Evolutionary conservation across 768 basidiomycete genomes (phyloP), one percentile per base, ranked within the genome.

Genomic region (Tephrocybe sp.): DNA sequence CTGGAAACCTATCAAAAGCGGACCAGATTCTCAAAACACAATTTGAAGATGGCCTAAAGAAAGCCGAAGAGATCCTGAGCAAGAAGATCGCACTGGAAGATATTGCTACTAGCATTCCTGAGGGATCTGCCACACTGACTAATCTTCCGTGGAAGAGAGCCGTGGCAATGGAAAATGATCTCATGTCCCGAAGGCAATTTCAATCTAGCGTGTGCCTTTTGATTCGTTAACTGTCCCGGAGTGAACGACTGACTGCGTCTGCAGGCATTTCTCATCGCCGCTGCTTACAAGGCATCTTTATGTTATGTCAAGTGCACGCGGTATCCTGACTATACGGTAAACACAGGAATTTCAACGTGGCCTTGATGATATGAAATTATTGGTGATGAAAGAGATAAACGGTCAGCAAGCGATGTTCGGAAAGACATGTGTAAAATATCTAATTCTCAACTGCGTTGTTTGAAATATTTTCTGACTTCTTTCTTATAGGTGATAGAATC

Each of bases 21-120:
- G 65, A 77, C 25, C 52, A 62, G 52, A 61, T 56, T 28, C 70
- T 75, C 38, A 68, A 66, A 40, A 53, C 56, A 1, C 71, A 74
- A 52, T 74, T 72, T 44, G 47, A 60, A 7, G 59, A 59, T 0
- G 60, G 62, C 9, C 49, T 72, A 8, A 56, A 63, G 28, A 63
- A 64, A 31, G 62, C 63, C 6, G 49, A 63, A 46, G 49, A 41
- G 11, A 52, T 26, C 18, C 26, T 28, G 22, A 27, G 22, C 18
- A 21, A 19, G 18, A 13, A n/a, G 9, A 13, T 24, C 28, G 31
- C 44, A 28, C 25, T 30, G 11, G 26, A 49, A 1, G 41, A 44
- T 32, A 31, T 37, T 8, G n/a, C n/a, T n/a, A n/a, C n/a, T n/a
- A 11, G 16, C 15, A 34, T 43, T 8, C 35, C 38, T 3, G 46